Evolutionary conservation across 257 asterid species (phyloP).

Genomic region (Striga asiatica): DNA sequence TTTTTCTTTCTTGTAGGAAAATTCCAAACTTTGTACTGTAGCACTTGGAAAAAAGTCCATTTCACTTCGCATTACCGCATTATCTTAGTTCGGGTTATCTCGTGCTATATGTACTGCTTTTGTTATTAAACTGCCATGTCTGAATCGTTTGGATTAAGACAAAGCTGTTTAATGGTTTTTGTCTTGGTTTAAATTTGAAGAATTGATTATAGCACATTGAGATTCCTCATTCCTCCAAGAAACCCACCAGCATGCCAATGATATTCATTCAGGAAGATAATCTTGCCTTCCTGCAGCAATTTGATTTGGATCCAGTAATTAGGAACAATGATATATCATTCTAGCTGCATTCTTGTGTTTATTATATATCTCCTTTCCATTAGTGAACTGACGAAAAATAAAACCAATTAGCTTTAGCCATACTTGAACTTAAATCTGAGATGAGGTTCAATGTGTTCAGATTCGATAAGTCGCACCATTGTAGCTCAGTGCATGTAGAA

Average conservation of each 20-base stretch:
- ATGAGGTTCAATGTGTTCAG: conserved; percentile 6
- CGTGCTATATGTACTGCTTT: too few relatives aligned
- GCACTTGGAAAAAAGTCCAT: conserved; percentile 12
- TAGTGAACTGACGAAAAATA: too few relatives aligned
- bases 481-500: neutral
- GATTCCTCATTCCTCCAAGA: too few relatives aligned
- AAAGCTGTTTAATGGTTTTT: neutral
- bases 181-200: neutral
- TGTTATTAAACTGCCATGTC: neutral
- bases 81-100: neutral
- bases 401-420: too few relatives aligned
- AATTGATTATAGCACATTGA: neutral
- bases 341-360: neutral
- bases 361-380: too few relatives aligned
- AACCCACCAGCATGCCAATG: too few relatives aligned
- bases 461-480: conserved; percentile 1
- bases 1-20: conserved; percentile 5
- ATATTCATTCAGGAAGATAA: neutral
- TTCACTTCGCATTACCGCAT: neutral
- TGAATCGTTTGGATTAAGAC: neutral
- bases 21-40: conserved; percentile 4
- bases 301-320: neutral
- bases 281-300: neutral
- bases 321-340: neutral
- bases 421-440: neutral